Base-by-base conservation (phyloP, 495 filamentous ascomycete species). In the Amorphotheca resinae region DNA sequence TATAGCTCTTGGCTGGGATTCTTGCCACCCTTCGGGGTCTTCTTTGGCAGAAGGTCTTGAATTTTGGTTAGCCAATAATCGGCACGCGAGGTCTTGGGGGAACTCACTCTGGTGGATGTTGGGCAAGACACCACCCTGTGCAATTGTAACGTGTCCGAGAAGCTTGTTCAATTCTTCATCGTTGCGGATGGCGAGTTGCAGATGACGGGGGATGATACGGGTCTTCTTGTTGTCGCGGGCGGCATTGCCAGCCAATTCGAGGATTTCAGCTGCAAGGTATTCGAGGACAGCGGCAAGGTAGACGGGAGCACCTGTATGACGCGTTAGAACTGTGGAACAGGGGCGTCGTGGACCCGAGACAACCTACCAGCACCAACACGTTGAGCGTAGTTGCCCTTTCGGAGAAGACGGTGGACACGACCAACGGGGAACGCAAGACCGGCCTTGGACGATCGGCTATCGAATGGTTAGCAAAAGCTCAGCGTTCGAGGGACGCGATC, bases 121-220 rank as follows among this genome's bases (percentile, higher is more conserved):
- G 63, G 91, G 91, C 42, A 98, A 76, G 51, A 98, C 91, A 94
- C 91, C 91, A 72, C 91, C 91, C 70, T 96, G 91, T 59, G 91
- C 91, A 58, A 98, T 98, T 62, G 91, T 98, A 70, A 96, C 91
- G 62, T 96, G 91, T 44, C 91, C 91, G 42, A 98, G 74, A 37
- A 98, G 87, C 77, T 98, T 98, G 82, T 98, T 96, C 86, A 98
- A 66, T 67, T 98, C 91, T 78, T 98, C 88, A 67, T 98, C 91
- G 67, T 96, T 96, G 54, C 91, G 83, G 73, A 98, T 98, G 66
- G 91, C 91, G 58, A 98, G 88, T 73, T 98, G 91, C 37, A 98
- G 82, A 69, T 98, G 91, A 64, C 91, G 88, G 51, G 91, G 91
- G 54, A 96, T 98, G 74, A 98, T 98, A 83, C 91, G 87, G 49